Percentiles rank a stretch among this genome's conserved stretches.
Conservation (phyloP, 148 eudicot genomes). For the Salicornia ramosissima region DNA sequence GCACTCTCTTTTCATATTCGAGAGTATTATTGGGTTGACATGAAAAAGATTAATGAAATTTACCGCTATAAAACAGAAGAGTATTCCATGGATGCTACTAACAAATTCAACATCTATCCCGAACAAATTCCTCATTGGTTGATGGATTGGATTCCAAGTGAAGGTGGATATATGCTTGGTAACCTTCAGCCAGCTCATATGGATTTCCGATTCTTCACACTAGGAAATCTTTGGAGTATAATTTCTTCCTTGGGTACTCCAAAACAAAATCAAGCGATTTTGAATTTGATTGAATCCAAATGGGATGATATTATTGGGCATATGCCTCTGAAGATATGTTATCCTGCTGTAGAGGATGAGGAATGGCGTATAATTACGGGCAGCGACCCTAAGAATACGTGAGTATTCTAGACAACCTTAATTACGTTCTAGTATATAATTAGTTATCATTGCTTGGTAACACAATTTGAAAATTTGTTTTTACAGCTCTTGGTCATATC, state of each 20-base stretch:
- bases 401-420: slow-evolving; percentile 27
- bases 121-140: slow-evolving; percentile 94
- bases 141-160: slow-evolving; percentile 89
- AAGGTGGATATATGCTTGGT: slow-evolving; percentile 91
- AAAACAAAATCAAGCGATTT: slow-evolving; percentile 68
- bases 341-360: slow-evolving; percentile 77
- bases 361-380: slow-evolving; percentile 98
- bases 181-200: slow-evolving; percentile 97
- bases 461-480: background rate
- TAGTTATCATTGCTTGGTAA: background rate
- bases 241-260: slow-evolving; percentile 90
- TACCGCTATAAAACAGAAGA: slow-evolving; percentile 94
- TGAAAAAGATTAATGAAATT: slow-evolving; percentile 85
- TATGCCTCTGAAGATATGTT: slow-evolving; percentile 91
- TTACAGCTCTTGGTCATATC: slow-evolving; percentile 94
- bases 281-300: slow-evolving; percentile 75
- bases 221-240: slow-evolving; percentile 88
- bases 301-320: slow-evolving; percentile 83
- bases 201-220: slow-evolving; percentile 95
- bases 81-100: slow-evolving; percentile 78
- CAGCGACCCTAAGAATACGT: slow-evolving; percentile 95
- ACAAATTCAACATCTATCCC: slow-evolving; percentile 94
- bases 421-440: background rate
- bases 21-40: slow-evolving; percentile 93
- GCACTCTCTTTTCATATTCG: slow-evolving; percentile 92